These are phyloP conservation scores for Metarhizium robertsii DNA, from an alignment of 2,329 filamentous ascomycete species.

Conservation along the genomic window DNA sequence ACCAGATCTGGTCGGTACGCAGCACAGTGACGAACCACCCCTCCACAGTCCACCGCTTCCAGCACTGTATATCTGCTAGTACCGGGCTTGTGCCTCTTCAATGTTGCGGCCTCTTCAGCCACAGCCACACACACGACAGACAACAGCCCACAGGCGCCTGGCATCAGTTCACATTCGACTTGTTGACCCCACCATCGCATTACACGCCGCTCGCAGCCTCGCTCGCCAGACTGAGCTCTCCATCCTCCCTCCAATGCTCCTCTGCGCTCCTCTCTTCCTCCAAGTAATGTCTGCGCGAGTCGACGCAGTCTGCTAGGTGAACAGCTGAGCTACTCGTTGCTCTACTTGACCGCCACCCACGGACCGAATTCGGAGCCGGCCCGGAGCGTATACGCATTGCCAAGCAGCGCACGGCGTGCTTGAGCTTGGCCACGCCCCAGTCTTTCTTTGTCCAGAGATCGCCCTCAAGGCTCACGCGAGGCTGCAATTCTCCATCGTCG, in stretches of 20 bases:
- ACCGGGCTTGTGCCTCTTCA: too few species aligned
- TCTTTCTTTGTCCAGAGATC: background rate
- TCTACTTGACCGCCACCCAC: too few species aligned
- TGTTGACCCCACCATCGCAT: background rate
- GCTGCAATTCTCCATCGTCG: background rate
- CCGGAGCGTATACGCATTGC: background rate
- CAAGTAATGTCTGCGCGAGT: background rate
- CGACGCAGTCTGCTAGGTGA: background rate
- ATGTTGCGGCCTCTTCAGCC: too few species aligned
- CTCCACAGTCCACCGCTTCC: too few species aligned
- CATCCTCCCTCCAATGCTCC: background rate
- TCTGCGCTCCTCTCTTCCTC: background rate
- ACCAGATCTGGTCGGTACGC: too few species aligned
- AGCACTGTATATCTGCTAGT: too few species aligned
- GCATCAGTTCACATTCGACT: too few species aligned
- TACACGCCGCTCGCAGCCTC: conserved; percentile 3
- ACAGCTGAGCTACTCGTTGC: too few species aligned
- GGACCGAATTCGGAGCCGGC: background rate
- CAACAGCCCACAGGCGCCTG: too few species aligned
- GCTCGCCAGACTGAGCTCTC: background rate
- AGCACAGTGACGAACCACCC: too few species aligned
- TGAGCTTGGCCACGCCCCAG: background rate
- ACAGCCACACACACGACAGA: too few species aligned
- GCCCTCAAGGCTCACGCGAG: background rate
- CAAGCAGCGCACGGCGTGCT: background rate